Percentiles rank a stretch among this genome's conserved stretches.
Conservation (phyloP, 2,329 filamentous ascomycete species). For the Apiospora malaysiana region DNA sequence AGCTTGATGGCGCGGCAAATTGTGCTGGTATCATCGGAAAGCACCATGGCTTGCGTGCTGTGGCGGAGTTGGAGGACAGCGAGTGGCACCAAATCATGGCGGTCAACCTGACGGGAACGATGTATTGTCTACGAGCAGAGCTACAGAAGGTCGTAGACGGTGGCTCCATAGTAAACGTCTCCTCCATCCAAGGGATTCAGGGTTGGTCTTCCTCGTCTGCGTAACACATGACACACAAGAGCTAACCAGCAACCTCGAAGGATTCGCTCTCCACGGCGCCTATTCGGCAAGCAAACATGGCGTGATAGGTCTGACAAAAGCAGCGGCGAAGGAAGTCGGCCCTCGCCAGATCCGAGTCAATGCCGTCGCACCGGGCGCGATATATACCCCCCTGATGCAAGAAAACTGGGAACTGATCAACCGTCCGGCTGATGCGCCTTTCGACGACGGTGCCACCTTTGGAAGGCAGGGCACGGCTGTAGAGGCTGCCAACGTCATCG, state of each 20-base stretch:
- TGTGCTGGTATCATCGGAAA: constrained; percentile 57
- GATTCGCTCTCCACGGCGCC: constrained; percentile 46
- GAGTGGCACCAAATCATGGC: constrained; percentile 56
- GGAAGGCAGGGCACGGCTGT: constrained; percentile 52
- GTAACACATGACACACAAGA: neutral
- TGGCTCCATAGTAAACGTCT: constrained; percentile 65
- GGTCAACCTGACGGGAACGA: constrained; percentile 57
- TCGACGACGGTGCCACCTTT: constrained; percentile 50
- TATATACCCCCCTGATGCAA: constrained; percentile 56
- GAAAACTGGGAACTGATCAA: constrained; percentile 45
- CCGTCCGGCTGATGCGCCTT: constrained; percentile 45
- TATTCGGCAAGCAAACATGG: constrained; percentile 46
- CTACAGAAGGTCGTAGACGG: constrained; percentile 51
- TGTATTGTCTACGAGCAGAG: constrained; percentile 56
- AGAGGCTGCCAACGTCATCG: constrained; percentile 53
- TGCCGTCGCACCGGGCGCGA: constrained; percentile 54
- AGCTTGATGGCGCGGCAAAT: constrained; percentile 61
- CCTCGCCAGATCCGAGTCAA: constrained; percentile 52
- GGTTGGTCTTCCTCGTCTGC: constrained; percentile 33
- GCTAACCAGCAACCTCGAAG: constrained; percentile 32
- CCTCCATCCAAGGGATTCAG: constrained; percentile 57
- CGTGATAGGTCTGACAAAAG: constrained; percentile 45
- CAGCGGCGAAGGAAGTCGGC: constrained; percentile 46
- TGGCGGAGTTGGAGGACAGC: constrained; percentile 52
- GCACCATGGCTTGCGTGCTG: constrained; percentile 45